Percentiles rank a stretch among this genome's conserved stretches.
These are phyloP conservation scores for Dendrocalamus latiflorus DNA, from an alignment of 202 grass and related monocot species.

Conservation along the genomic window DNA sequence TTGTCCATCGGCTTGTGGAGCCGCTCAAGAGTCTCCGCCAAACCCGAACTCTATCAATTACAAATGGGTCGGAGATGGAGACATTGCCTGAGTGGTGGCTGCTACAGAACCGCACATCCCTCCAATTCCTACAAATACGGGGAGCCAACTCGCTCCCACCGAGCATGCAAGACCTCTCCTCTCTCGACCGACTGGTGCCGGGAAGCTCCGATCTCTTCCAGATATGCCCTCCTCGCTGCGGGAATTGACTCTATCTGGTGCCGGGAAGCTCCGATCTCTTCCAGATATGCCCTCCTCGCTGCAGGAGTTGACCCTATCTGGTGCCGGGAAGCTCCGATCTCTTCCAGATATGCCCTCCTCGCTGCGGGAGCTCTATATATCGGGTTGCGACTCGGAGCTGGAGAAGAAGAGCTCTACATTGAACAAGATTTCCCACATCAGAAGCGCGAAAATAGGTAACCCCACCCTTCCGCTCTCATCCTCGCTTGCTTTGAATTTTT, in stretches of 20 bases:
- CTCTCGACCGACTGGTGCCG: too few species aligned
- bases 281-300: too few species aligned
- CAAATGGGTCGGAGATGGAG: background rate
- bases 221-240: too few species aligned
- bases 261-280: too few species aligned
- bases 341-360: slow-evolving; percentile 13
- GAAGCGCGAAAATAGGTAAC: background rate
- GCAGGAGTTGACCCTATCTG: accelerated
- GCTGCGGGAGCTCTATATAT: accelerated
- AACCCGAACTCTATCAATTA: background rate
- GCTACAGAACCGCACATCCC: slow-evolving; percentile 1
- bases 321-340: background rate
- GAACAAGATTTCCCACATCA: slow-evolving; percentile 7
- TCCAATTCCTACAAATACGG: background rate
- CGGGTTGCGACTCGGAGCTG: background rate
- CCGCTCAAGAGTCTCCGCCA: slow-evolving; percentile 22
- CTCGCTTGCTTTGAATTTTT: background rate
- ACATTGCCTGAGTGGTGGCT: too few species aligned
- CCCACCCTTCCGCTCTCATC: background rate
- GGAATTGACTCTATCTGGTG: too few species aligned
- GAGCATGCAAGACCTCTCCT: background rate
- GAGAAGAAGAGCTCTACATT: background rate
- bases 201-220: too few species aligned
- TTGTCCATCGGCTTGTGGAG: slow-evolving; percentile 4
- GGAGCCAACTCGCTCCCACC: background rate